Percentiles rank a stretch among this genome's conserved stretches.
phyloP scores from a whole-genome alignment of 106 monocot genomes.

The Acorus gramineus region DNA sequence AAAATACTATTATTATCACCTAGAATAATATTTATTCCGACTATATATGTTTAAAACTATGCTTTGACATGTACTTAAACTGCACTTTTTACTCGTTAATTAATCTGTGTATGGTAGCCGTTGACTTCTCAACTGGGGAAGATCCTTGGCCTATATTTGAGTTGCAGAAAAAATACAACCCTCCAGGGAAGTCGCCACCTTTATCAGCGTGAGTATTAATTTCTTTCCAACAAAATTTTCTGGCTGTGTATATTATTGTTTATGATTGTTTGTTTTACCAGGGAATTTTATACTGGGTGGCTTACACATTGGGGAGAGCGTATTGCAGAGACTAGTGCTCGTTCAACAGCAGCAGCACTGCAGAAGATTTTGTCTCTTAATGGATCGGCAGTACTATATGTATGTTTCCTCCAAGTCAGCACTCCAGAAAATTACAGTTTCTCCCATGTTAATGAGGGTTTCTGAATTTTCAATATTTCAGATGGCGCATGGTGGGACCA shows the following conservation, averaged over 20 bases:
- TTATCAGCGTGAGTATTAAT: slow-evolving; percentile 58
- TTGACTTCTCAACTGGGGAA: slow-evolving; percentile 92
- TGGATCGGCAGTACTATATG: slow-evolving; percentile 96
- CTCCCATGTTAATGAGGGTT: background rate
- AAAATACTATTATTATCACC: no score
- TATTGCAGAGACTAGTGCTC: slow-evolving; percentile 62
- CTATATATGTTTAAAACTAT: no score
- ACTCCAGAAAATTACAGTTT: no score
- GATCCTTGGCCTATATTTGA: slow-evolving; percentile 75
- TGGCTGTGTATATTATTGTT: background rate
- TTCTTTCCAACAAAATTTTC: slow-evolving; percentile 1
- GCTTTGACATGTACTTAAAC: no score
- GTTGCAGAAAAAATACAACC: slow-evolving; percentile 86
- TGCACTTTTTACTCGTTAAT: no score
- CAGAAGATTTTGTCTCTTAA: slow-evolving; percentile 65
- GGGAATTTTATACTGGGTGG: slow-evolving; percentile 99
- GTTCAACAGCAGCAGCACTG: slow-evolving; percentile 45
- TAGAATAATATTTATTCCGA: no score
- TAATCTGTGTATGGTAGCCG: slow-evolving; percentile 37
- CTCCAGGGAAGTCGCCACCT: slow-evolving; percentile 87
- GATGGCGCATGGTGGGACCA: slow-evolving; percentile 99
- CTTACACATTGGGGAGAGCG: slow-evolving; percentile 95
- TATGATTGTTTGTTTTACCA: slow-evolving; percentile 23
- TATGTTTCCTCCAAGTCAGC: slow-evolving; percentile 16
- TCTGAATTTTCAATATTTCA: slow-evolving; percentile 17